Percentiles rank a stretch among this genome's conserved stretches.
Evolutionary conservation across 768 basidiomycete genomes (phyloP).

Genomic region (Tephrocybe sp.): DNA sequence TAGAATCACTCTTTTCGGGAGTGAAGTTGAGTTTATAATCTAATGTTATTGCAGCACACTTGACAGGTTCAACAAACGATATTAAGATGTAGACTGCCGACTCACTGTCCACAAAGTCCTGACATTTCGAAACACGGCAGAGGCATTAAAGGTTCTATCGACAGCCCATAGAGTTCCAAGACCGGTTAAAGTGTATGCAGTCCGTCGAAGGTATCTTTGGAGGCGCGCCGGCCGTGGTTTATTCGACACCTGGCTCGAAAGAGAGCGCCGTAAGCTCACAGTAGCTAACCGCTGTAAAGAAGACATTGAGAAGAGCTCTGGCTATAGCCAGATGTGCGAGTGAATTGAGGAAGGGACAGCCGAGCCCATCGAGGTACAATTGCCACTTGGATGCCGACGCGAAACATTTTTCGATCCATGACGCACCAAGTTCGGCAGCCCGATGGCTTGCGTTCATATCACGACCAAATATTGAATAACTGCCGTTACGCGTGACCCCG

Average conservation of each 20-base stretch:
- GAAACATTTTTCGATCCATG: constrained; percentile 10
- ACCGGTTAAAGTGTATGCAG: constrained; percentile 35
- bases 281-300: neutral
- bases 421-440: constrained; percentile 8
- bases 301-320: neutral
- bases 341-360: neutral
- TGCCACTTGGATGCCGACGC: neutral
- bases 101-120: constrained; percentile 52
- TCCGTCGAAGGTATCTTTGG: constrained; percentile 26
- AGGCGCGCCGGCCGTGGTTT: constrained; percentile 10
- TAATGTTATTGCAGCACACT: constrained; percentile 69
- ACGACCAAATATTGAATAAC: neutral
- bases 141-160: constrained; percentile 58
- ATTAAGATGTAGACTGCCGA: neutral
- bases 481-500: too few relatives aligned
- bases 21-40: constrained; percentile 91
- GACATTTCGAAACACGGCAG: constrained; percentile 51
- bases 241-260: neutral
- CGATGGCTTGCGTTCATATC: constrained; percentile 2
- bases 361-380: constrained; percentile 5
- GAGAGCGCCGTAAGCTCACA: neutral
- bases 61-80: neutral
- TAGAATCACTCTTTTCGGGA: constrained; percentile 63
- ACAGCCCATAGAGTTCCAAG: constrained; percentile 39
- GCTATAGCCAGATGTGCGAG: neutral